Evolutionary conservation across 345 rosid species (phyloP).

Genomic region (Lenwebbia sp.): DNA sequence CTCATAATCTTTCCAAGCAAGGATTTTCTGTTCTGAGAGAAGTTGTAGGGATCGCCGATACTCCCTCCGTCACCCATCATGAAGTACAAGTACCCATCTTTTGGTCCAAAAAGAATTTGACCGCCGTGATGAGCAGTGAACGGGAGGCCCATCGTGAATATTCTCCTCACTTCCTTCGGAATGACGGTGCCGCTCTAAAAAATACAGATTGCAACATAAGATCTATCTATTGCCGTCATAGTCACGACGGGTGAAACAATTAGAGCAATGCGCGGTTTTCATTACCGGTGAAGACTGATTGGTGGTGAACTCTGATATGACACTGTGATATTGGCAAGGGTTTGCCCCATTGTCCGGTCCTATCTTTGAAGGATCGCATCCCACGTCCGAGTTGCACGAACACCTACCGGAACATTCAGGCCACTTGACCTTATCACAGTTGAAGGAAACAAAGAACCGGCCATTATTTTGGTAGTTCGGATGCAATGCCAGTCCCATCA

Average conservation of each 20-base stretch:
- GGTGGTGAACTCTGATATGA: slow-evolving; percentile 57
- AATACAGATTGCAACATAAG: neutral
- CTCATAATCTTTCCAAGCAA: slow-evolving; percentile 91
- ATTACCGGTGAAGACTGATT: slow-evolving; percentile 49
- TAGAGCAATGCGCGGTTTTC: neutral
- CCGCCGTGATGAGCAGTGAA: slow-evolving; percentile 74
- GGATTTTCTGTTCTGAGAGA: slow-evolving; percentile 89
- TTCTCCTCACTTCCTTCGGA: slow-evolving; percentile 77
- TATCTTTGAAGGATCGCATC: slow-evolving; percentile 79
- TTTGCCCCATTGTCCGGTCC: slow-evolving; percentile 40
- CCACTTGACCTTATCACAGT: slow-evolving; percentile 63
- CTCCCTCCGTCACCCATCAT: slow-evolving; percentile 90
- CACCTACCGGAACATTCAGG: slow-evolving; percentile 69
- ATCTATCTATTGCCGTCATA: neutral
- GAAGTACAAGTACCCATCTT: slow-evolving; percentile 76
- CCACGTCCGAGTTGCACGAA: slow-evolving; percentile 68
- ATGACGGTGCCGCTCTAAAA: slow-evolving; percentile 51
- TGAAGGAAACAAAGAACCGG: slow-evolving; percentile 68
- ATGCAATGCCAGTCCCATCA: slow-evolving; percentile 91
- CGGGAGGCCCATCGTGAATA: slow-evolving; percentile 89
- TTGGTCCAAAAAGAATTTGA: slow-evolving; percentile 89
- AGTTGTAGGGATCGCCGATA: slow-evolving; percentile 65
- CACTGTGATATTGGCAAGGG: slow-evolving; percentile 74
- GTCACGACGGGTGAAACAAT: neutral
- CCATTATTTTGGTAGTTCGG: slow-evolving; percentile 58